Evolutionary conservation across 106 monocot species (phyloP).

Genomic region (Dioscorea zingiberensis): DNA sequence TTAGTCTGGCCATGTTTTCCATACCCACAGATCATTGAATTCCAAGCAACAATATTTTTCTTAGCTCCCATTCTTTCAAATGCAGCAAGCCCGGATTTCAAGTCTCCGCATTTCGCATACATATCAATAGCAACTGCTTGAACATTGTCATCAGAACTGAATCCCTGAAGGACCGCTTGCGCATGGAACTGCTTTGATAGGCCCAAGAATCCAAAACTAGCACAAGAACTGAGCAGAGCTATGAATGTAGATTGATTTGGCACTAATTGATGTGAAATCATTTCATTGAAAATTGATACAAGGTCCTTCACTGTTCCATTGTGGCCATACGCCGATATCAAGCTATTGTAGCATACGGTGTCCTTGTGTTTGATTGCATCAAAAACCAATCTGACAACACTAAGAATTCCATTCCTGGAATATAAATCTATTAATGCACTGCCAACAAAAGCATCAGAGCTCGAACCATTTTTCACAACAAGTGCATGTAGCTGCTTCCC

Average conservation of each 20-base stretch:
- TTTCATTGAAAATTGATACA: slow-evolving; percentile 20
- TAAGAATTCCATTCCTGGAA: slow-evolving; percentile 19
- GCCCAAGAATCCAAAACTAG: slow-evolving; percentile 21
- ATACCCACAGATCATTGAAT: slow-evolving; percentile 41
- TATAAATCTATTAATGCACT: slow-evolving; percentile 40
- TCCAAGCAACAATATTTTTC: slow-evolving; percentile 39
- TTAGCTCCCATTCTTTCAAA: slow-evolving; percentile 15
- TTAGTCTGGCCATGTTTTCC: slow-evolving; percentile 41
- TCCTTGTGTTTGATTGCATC: slow-evolving; percentile 34
- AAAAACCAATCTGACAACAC: slow-evolving; percentile 20
- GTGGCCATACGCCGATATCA: slow-evolving; percentile 26
- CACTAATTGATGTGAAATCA: slow-evolving; percentile 12
- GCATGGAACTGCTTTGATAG: slow-evolving; percentile 34
- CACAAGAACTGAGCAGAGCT: slow-evolving; percentile 31
- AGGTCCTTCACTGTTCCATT: slow-evolving; percentile 1
- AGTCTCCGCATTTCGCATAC: slow-evolving; percentile 46
- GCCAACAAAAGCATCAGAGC: slow-evolving; percentile 29
- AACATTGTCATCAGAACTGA: slow-evolving; percentile 16
- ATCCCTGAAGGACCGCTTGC: slow-evolving; percentile 19
- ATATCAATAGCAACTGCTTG: slow-evolving; percentile 31
- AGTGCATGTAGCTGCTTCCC: slow-evolving; percentile 32
- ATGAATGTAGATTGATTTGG: slow-evolving; percentile 42
- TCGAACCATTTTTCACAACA: slow-evolving; percentile 17
- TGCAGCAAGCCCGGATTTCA: slow-evolving; percentile 12
- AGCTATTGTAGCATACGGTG: slow-evolving; percentile 34